These are phyloP conservation scores for Cytospora schulzeri DNA, from an alignment of 2,329 filamentous ascomycete species.

Conservation along the genomic window DNA sequence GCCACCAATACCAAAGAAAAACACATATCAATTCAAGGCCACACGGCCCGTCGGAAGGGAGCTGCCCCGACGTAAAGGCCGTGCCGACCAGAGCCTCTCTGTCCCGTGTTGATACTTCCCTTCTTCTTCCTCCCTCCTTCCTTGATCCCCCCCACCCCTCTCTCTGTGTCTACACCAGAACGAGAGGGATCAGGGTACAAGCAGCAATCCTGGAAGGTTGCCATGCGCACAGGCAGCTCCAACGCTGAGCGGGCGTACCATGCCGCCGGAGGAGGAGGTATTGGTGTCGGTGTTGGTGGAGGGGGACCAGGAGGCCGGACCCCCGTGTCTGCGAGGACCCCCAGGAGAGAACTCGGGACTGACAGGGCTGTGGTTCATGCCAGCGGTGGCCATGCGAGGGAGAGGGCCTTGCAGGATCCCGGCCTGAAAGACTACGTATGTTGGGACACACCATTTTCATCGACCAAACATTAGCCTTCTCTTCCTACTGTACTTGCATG, in stretches of 20 bases:
- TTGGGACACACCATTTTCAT: slow-evolving; percentile 35
- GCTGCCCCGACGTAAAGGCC: slow-evolving; percentile 22
- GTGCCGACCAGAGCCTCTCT: slow-evolving; percentile 2
- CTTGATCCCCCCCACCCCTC: background rate
- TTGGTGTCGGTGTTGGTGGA: slow-evolving; percentile 31
- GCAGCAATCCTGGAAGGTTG: slow-evolving; percentile 25
- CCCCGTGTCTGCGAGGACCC: slow-evolving; percentile 53
- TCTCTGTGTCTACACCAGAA: slow-evolving; percentile 11
- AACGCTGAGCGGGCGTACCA: slow-evolving; percentile 44
- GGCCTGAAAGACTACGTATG: slow-evolving; percentile 79
- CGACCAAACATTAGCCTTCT: too few relatives aligned
- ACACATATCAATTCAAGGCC: slow-evolving; percentile 14
- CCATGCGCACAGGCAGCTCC: slow-evolving; percentile 40
- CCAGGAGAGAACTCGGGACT: slow-evolving; percentile 62
- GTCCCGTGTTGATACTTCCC: background rate
- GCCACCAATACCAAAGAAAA: slow-evolving; percentile 8
- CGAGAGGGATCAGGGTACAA: slow-evolving; percentile 16
- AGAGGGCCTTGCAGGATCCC: slow-evolving; percentile 72
- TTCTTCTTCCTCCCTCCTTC: too few relatives aligned
- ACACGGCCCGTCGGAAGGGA: slow-evolving; percentile 14
- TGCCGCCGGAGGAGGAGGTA: slow-evolving; percentile 44
- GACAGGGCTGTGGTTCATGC: slow-evolving; percentile 22
- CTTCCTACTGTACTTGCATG: slow-evolving; percentile 17
- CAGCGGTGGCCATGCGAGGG: slow-evolving; percentile 48
- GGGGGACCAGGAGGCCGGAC: slow-evolving; percentile 41